Evolutionary conservation across 805 yeast species (phyloP), one percentile per base, ranked within the genome.

Genomic region (Wickerhamomyces sydowiorum): DNA sequence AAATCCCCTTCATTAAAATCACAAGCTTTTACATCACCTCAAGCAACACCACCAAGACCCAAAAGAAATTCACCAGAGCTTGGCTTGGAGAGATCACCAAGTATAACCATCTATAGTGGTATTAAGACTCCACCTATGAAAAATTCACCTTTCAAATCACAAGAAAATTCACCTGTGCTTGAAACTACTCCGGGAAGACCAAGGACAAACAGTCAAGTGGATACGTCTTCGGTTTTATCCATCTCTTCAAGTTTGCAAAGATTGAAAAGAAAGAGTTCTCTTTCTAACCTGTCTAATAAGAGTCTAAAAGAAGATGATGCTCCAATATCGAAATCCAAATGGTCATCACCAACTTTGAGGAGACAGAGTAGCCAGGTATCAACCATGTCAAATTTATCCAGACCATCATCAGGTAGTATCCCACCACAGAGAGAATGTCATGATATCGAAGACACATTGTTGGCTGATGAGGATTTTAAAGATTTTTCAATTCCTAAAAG

Each of bases 391-490:
- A 9, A 23, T n/a, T 30, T n/a, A n/a, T n/a, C 45, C 28, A 22
- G 23, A 18, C 39, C n/a, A 10, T 28, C 27, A 5, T 14, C 3
- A 39, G 18, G 13, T 5, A 30, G 4, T 18, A 24, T 40, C 9
- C 51, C 58, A 5, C 20, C 42, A 3, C 50, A 38, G 17, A 52
- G 23, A 31, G 45, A 40, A 31, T 53, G 57, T 25, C 56, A 51
- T 37, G 36, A 44, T 3, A 51, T 55, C 1, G 58, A 55, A 30
- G 60, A 55, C 14, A 55, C 60, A 10, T 35, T 55, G 3, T 20
- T 42, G 3, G 58, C 57, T 2, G 60, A 55, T 32, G 39, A 40
- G 29, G 53, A 52, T 24, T 51, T 55, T 30, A 37, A 47, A 9
- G 58, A 53, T 27, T 54, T 37, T 27, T 25, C 43, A 2, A 15